Evolutionary conservation across 108 stramenopile species (phyloP).

Genomic region (Pseudonitzschia multiseries): DNA sequence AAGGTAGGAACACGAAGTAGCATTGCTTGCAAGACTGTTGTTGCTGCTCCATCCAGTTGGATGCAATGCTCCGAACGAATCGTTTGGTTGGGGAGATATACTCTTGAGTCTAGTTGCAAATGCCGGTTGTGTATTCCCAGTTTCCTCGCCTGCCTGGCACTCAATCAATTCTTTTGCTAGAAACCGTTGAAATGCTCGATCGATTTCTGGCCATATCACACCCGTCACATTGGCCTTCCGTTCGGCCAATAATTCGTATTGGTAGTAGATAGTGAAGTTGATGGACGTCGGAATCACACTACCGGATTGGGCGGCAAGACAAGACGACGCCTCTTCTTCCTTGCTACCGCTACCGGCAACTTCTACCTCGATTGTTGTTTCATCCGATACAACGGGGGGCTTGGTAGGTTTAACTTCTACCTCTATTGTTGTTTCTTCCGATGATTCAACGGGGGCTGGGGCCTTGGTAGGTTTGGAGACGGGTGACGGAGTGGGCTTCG

Average conservation of each 20-base stretch:
- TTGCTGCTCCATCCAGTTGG: neutral
- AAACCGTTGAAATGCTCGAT: slow-evolving; percentile 23
- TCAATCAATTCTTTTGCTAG: slow-evolving; percentile 17
- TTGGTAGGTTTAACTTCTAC: neutral
- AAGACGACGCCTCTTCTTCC: neutral
- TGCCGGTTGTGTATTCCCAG: neutral
- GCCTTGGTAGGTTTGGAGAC: neutral
- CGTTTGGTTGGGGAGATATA: slow-evolving; percentile 10
- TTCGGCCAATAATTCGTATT: slow-evolving; percentile 27
- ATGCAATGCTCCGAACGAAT: slow-evolving; percentile 11
- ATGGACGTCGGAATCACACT: slow-evolving; percentile 17
- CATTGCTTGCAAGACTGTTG: neutral
- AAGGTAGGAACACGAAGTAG: slow-evolving; percentile 1
- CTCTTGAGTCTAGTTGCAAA: slow-evolving; percentile 4
- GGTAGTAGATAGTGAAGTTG: slow-evolving; percentile 9
- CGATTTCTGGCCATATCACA: slow-evolving; percentile 11
- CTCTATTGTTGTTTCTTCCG: slow-evolving; percentile 12
- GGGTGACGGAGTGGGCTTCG: neutral
- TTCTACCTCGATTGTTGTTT: slow-evolving; percentile 7
- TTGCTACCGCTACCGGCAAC: neutral
- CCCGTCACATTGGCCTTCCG: neutral
- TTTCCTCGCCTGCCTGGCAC: slow-evolving; percentile 9
- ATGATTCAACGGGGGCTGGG: neutral
- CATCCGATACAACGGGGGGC: neutral
- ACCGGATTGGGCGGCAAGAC: slow-evolving; percentile 20